These are phyloP conservation scores for Boletellus deceptivus DNA, from an alignment of 1,284 basidiomycete species.

Conservation along the genomic window DNA sequence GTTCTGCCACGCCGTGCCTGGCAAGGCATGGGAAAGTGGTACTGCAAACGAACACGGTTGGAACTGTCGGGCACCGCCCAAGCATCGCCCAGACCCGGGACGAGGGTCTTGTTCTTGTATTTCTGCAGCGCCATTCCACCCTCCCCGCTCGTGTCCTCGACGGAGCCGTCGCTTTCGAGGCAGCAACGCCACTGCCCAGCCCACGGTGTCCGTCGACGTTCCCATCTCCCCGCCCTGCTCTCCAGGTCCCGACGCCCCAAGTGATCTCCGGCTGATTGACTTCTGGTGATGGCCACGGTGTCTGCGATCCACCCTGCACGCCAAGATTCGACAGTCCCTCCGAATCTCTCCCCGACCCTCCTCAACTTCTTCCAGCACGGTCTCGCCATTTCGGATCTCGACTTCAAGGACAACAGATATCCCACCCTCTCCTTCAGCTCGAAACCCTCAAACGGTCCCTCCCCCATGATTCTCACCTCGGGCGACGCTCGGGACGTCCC, in stretches of 20 bases:
- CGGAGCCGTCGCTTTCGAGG: not conserved
- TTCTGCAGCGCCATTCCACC: not conserved
- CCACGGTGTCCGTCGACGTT: not conserved
- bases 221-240: conserved; percentile 5
- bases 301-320: conserved; percentile 41
- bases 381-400: conserved; percentile 54
- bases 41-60: conserved; percentile 20
- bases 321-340: conserved; percentile 37
- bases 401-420: conserved; percentile 62
- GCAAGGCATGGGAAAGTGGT: conserved; percentile 21
- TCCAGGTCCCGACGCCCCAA: conserved; percentile 14
- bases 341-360: conserved; percentile 30
- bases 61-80: conserved; percentile 16
- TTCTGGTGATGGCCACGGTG: conserved; percentile 46
- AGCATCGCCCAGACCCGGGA: conserved; percentile 17
- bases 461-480: conserved; percentile 30
- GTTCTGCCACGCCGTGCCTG: not conserved
- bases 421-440: conserved; percentile 41
- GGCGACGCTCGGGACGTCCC: conserved; percentile 21
- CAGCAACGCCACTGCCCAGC: not conserved
- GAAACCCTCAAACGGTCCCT: conserved; percentile 27
- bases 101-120: conserved; percentile 2
- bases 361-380: conserved; percentile 47
- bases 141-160: not conserved
- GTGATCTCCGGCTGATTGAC: conserved; percentile 22